Percentiles rank a stretch among this genome's conserved stretches.
These are phyloP conservation scores for Ilyonectria sp. DNA, from an alignment of 2,329 filamentous ascomycete species.

Conservation along the genomic window DNA sequence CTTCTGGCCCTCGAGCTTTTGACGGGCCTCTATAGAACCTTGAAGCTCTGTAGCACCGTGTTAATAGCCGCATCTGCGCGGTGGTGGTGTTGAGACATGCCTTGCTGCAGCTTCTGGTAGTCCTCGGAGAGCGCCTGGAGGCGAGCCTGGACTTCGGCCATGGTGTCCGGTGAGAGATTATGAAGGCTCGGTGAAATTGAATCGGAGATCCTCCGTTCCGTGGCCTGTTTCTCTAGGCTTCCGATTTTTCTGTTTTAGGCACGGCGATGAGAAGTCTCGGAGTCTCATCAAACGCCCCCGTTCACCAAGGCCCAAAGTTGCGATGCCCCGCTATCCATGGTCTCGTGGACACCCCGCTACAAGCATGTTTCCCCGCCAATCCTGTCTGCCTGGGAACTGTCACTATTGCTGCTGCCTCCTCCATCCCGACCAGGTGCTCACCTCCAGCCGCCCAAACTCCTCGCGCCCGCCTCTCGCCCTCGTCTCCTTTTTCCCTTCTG, in stretches of 20 bases:
- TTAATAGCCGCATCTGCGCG: slow-evolving; percentile 26
- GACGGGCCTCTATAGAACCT: slow-evolving; percentile 80
- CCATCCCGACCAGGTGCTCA: slow-evolving; percentile 13
- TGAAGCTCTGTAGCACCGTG: slow-evolving; percentile 78
- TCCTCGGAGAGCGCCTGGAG: slow-evolving; percentile 89
- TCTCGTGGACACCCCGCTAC: slow-evolving; percentile 50
- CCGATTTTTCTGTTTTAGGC: not conserved
- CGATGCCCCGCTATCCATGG: slow-evolving; percentile 45
- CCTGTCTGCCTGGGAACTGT: slow-evolving; percentile 18
- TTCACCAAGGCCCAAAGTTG: slow-evolving; percentile 25
- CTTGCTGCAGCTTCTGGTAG: slow-evolving; percentile 88
- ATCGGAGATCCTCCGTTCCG: not conserved
- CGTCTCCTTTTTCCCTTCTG: slow-evolving; percentile 5
- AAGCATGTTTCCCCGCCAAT: slow-evolving; percentile 60
- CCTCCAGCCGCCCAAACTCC: not conserved
- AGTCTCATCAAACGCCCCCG: slow-evolving; percentile 18
- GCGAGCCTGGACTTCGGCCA: slow-evolving; percentile 82
- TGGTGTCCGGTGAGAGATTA: slow-evolving; percentile 50
- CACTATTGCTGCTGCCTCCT: slow-evolving; percentile 27
- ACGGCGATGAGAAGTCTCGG: slow-evolving; percentile 2
- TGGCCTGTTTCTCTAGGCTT: slow-evolving; percentile 7
- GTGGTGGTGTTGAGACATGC: slow-evolving; percentile 60
- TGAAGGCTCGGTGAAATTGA: not conserved
- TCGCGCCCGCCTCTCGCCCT: slow-evolving; percentile 3
- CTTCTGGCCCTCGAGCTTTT: slow-evolving; percentile 94